Conservation (phyloP, 306 rosid genomes). For the Castanopsis chinensis region DNA sequence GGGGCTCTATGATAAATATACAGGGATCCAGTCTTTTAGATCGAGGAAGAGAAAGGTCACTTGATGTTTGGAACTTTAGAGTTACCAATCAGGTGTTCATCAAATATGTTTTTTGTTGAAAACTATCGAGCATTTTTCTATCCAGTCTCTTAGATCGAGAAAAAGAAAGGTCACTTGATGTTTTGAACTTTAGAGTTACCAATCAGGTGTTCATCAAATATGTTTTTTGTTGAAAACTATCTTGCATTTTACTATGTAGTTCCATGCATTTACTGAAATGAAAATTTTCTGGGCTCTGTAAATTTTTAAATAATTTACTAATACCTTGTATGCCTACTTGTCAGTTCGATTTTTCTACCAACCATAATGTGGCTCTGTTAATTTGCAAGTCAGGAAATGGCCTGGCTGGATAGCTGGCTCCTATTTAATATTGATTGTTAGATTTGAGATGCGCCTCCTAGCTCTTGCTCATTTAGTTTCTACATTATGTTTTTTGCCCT, state of each 20-base stretch:
- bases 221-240: background rate
- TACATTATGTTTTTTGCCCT: background rate
- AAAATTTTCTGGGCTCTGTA: no score
- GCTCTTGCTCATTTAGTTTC: background rate
- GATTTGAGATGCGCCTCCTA: background rate
- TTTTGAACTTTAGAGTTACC: background rate
- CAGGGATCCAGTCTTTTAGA: conserved; percentile 1
- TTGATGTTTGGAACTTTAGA: background rate
- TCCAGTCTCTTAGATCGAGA: background rate
- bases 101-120: background rate
- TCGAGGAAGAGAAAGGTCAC: background rate
- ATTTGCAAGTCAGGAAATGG: background rate
- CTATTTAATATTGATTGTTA: background rate
- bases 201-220: conserved; percentile 3
- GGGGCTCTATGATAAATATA: background rate
- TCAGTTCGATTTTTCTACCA: background rate
- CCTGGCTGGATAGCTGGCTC: background rate
- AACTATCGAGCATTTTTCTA: background rate
- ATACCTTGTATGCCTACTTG: background rate
- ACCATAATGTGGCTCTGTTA: background rate
- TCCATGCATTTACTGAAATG: no score
- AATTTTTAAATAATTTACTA: background rate
- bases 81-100: conserved; percentile 4
- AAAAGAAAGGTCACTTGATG: background rate
- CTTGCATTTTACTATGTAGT: background rate